phyloP scores from a whole-genome alignment of 352 stramenopile genomes.

The Pythium phragmiticola region DNA sequence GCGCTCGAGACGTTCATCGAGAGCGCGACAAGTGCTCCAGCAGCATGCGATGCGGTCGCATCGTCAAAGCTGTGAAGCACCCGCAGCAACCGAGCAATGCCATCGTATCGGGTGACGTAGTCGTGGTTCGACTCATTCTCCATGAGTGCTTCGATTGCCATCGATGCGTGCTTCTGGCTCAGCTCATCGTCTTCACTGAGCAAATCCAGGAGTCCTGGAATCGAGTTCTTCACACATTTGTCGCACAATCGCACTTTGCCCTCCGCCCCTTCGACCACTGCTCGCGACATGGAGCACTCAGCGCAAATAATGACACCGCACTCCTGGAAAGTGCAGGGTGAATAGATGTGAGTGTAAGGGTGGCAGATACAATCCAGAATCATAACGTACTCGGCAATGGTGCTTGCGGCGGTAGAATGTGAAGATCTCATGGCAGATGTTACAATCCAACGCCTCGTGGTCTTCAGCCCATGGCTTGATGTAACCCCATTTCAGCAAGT shows the following conservation, averaged over 20 bases:
- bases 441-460: constrained; percentile 68
- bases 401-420: constrained; percentile 83
- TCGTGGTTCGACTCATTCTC: constrained; percentile 85
- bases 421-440: constrained; percentile 76
- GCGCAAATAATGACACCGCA: constrained; percentile 87
- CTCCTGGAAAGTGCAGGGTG: constrained; percentile 38
- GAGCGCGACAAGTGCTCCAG: constrained; percentile 74
- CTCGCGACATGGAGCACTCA: constrained; percentile 84
- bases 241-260: constrained; percentile 82
- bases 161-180: constrained; percentile 66
- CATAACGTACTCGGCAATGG: constrained; percentile 65
- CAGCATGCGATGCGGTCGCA: constrained; percentile 65
- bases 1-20: constrained; percentile 75
- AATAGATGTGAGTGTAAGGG: not conserved
- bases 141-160: constrained; percentile 82
- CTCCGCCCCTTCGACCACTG: constrained; percentile 77
- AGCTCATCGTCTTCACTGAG: constrained; percentile 47
- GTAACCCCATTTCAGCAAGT: constrained; percentile 81
- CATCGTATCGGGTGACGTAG: constrained; percentile 74
- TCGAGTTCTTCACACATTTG: constrained; percentile 78
- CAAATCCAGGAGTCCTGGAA: constrained; percentile 65
- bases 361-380: not conserved
- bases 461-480: constrained; percentile 90
- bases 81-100: constrained; percentile 66
- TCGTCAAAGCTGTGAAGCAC: constrained; percentile 71